Percentiles rank a stretch among this genome's conserved stretches.
Conservation (phyloP, 1,139 yeast genomes). For the Pichia sp. region DNA sequence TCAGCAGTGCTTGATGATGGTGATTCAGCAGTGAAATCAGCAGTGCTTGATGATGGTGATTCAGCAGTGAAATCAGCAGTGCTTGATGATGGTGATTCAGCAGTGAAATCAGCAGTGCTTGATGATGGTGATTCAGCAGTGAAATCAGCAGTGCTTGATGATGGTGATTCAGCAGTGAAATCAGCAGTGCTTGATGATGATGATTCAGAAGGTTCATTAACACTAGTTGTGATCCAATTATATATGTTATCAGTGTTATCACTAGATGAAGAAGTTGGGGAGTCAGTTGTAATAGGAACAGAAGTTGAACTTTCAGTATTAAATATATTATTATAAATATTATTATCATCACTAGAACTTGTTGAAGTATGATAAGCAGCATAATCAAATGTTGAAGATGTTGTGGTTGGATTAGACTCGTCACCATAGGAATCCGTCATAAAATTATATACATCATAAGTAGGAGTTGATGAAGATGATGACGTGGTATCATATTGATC, state of each 20-base stretch:
- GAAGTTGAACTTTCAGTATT: not conserved
- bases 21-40: not conserved
- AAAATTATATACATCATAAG: too few relatives aligned
- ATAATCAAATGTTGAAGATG: too few relatives aligned
- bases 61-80: not conserved
- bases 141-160: not conserved
- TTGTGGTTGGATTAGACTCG: too few relatives aligned
- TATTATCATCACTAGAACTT: too few relatives aligned
- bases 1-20: not conserved
- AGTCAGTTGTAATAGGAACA: not conserved
- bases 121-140: not conserved
- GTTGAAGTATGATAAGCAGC: too few relatives aligned
- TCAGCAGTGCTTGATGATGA: not conserved
- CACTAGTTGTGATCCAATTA: too few relatives aligned
- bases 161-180: too few relatives aligned
- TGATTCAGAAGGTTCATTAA: too few relatives aligned
- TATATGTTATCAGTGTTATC: not conserved
- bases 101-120: too few relatives aligned
- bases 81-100: not conserved
- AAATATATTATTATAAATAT: not conserved
- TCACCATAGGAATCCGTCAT: too few relatives aligned
- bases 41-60: not conserved
- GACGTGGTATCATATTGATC: not conserved
- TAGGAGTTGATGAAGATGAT: too few relatives aligned
- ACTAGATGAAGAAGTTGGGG: not conserved